A percentile compares a stretch with the other conserved stretches of the same genome.
Conservation (phyloP, 2,329 filamentous ascomycete genomes). For the Pseudogymnoascus sp. region DNA sequence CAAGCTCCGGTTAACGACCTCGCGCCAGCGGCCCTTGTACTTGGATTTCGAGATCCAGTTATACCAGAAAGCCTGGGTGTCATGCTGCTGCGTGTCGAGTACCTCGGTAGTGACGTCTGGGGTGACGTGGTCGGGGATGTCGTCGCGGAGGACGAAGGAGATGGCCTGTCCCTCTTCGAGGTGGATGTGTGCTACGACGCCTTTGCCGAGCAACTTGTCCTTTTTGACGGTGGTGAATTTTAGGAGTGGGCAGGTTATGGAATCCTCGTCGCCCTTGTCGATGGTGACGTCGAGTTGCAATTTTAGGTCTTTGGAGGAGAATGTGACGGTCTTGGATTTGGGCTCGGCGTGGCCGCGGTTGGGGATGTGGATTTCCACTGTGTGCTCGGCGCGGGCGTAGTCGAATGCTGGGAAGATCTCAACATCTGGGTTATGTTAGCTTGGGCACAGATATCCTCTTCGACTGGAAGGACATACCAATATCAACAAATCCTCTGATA, state of each 20-base stretch:
- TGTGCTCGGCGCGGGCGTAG: conserved; percentile 57
- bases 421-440: conserved; percentile 37
- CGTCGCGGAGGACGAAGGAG: conserved; percentile 60
- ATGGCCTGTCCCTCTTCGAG: conserved; percentile 59
- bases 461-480: conserved; percentile 35
- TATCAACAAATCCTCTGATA: conserved; percentile 54
- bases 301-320: conserved; percentile 48
- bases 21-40: conserved; percentile 64
- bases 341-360: conserved; percentile 31
- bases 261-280: conserved; percentile 45
- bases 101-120: conserved; percentile 47
- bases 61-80: conserved; percentile 64
- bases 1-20: conserved; percentile 61
- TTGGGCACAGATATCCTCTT: not conserved
- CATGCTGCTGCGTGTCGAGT: conserved; percentile 55
- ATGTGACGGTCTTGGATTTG: conserved; percentile 53
- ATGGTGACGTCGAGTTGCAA: conserved; percentile 61
- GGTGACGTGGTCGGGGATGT: conserved; percentile 48
- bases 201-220: conserved; percentile 48
- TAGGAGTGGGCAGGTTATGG: conserved; percentile 42
- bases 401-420: conserved; percentile 66
- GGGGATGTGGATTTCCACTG: conserved; percentile 44
- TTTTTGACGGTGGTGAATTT: conserved; percentile 45
- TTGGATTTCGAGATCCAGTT: conserved; percentile 63
- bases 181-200: conserved; percentile 50